Evolutionary conservation across 352 stramenopile genomes (phyloP).

Genomic region (Phytophthora cajani): DNA sequence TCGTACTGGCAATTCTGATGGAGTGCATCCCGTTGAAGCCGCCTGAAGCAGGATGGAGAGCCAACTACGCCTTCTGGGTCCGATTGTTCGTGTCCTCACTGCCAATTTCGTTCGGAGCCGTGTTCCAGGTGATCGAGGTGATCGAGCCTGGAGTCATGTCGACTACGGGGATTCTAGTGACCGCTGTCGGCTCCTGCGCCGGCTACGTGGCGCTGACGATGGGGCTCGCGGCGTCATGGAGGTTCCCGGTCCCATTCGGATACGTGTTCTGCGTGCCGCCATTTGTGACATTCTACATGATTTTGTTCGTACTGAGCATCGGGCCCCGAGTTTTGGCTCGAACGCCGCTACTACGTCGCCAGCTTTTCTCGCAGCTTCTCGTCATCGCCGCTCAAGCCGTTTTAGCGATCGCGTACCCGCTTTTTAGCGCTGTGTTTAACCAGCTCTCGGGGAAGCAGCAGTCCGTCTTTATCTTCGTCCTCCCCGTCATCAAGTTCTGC

Average conservation of each 20-base stretch:
- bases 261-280: constrained; percentile 23
- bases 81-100: constrained; percentile 23
- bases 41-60: constrained; percentile 19
- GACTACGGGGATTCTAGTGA: background rate
- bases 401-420: constrained; percentile 26
- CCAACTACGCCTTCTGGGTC: constrained; percentile 36
- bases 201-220: constrained; percentile 24
- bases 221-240: constrained; percentile 21
- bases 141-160: constrained; percentile 15
- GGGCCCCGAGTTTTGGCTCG: constrained; percentile 1
- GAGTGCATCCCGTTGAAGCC: constrained; percentile 39
- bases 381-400: constrained; percentile 15
- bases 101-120: constrained; percentile 14
- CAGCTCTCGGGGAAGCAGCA: constrained; percentile 21
- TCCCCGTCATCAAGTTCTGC: constrained; percentile 26
- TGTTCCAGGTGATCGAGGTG: constrained; percentile 24
- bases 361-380: constrained; percentile 8
- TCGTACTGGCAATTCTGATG: constrained; percentile 17
- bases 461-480: constrained; percentile 20
- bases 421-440: constrained; percentile 29
- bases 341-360: constrained; percentile 1
- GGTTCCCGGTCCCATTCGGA: constrained; percentile 26
- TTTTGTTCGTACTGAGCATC: constrained; percentile 23
- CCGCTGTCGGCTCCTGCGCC: constrained; percentile 12
- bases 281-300: constrained; percentile 24